These are phyloP conservation scores for Cladorrhinum sp. DNA, from an alignment of 2,329 filamentous ascomycete genomes.

Conservation along the genomic window DNA sequence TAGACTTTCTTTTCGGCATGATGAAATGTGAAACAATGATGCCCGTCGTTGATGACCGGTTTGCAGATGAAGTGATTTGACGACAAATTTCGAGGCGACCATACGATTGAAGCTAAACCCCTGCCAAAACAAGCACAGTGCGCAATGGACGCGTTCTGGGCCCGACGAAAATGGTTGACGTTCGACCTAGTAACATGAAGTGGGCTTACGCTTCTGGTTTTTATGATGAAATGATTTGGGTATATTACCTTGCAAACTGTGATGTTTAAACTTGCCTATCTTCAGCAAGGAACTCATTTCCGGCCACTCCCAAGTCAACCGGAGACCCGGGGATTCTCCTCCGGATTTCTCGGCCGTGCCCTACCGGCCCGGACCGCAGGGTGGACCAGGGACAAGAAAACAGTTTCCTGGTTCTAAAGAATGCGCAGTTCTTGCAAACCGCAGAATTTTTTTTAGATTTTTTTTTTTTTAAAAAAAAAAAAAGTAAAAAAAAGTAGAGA, in stretches of 20 bases:
- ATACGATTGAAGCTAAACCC: background rate
- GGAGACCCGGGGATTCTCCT: too few species aligned
- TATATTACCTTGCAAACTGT: too few species aligned
- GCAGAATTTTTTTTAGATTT: too few species aligned
- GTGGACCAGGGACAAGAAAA: background rate
- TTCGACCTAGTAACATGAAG: background rate
- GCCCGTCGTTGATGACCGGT: background rate
- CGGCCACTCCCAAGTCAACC: too few species aligned
- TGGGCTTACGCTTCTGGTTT: background rate
- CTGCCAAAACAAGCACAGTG: background rate
- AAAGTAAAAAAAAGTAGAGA: too few species aligned
- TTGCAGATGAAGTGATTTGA: background rate
- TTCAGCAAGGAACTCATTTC: too few species aligned
- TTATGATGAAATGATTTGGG: background rate
- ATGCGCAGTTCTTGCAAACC: too few species aligned
- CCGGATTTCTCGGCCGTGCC: background rate
- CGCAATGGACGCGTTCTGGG: background rate
- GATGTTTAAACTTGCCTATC: too few species aligned
- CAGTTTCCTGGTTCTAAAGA: too few species aligned
- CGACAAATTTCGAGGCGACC: background rate
- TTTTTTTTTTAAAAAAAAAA: background rate
- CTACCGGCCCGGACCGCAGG: background rate
- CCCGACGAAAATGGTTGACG: background rate
- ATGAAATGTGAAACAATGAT: background rate
- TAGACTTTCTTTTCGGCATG: conserved; percentile 27